Percentiles rank a stretch among this genome's conserved stretches.
phyloP scores from a whole-genome alignment of 805 yeast genomes.

The Kodamaea kaohsiungensis region DNA sequence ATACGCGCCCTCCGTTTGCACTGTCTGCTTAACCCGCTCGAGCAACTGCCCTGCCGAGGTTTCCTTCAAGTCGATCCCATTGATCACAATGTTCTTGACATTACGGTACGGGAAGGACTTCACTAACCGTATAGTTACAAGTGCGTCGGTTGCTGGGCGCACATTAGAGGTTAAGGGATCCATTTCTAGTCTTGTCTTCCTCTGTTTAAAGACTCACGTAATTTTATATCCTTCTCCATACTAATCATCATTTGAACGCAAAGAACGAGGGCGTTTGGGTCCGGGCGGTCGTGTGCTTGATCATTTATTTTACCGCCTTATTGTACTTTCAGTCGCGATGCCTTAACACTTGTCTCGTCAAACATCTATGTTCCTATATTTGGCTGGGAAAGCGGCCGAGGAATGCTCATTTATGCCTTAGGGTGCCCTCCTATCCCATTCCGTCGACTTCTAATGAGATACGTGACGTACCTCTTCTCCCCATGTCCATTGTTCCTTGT shows the following conservation, averaged over 20 bases:
- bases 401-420: not conserved
- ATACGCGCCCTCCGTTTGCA: conserved; percentile 61
- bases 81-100: conserved; percentile 72
- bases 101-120: conserved; percentile 92
- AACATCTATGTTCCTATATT: not conserved
- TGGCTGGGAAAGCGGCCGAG: not conserved
- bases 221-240: not conserved
- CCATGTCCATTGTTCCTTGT: not conserved
- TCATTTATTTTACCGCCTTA: not conserved
- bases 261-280: not conserved
- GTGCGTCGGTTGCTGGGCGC: conserved; percentile 71
- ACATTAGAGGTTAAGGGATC: conserved; percentile 79
- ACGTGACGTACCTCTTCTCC: not conserved
- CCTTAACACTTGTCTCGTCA: not conserved
- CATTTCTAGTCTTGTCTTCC: conserved; percentile 7
- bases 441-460: not conserved
- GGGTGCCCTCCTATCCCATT: not conserved
- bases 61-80: conserved; percentile 65
- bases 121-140: conserved; percentile 81
- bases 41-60: conserved; percentile 68
- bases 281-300: conserved; percentile 2
- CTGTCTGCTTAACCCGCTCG: conserved; percentile 46
- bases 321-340: not conserved
- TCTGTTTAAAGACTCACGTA: not conserved
- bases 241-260: not conserved